Evolutionary conservation across 139 green algal species (phyloP).

Genomic region (Diplosphaera chodatii): DNA sequence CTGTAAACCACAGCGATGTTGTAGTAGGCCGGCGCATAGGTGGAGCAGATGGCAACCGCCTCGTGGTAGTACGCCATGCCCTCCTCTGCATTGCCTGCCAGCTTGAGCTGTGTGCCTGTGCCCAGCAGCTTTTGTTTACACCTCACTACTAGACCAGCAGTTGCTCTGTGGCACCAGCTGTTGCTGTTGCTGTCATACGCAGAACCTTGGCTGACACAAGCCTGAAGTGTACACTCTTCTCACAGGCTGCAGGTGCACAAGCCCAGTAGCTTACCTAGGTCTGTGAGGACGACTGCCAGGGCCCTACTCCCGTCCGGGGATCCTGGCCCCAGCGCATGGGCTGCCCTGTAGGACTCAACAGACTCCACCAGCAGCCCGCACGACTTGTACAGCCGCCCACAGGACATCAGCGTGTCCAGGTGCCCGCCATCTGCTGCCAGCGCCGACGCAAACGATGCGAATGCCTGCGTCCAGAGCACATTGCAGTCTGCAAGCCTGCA

Average conservation of each 20-base stretch:
- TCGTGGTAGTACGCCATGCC: slow-evolving; percentile 50
- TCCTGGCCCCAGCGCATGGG: neutral
- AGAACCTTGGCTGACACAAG: too few relatives aligned
- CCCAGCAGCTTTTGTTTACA: too few relatives aligned
- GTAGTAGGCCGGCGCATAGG: slow-evolving; percentile 61
- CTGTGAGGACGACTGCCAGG: slow-evolving; percentile 74
- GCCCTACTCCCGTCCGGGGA: slow-evolving; percentile 26
- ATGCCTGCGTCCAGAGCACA: slow-evolving; percentile 36
- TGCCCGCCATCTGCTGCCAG: slow-evolving; percentile 35
- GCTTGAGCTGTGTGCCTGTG: slow-evolving; percentile 65
- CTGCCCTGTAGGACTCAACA: slow-evolving; percentile 24
- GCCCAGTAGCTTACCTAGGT: slow-evolving; percentile 52
- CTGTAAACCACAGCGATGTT: slow-evolving; percentile 59
- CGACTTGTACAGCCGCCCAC: slow-evolving; percentile 57
- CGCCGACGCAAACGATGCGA: slow-evolving; percentile 52
- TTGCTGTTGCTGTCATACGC: too few relatives aligned
- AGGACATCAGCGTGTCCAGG: slow-evolving; percentile 36
- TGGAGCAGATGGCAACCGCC: slow-evolving; percentile 36
- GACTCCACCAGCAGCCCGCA: slow-evolving; percentile 54
- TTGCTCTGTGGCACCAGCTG: too few relatives aligned
- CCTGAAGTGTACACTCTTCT: too few relatives aligned
- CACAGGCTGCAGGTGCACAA: too few relatives aligned
- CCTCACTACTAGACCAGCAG: too few relatives aligned
- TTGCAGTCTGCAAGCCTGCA: too few relatives aligned
- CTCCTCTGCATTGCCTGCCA: slow-evolving; percentile 36